Evolutionary conservation across 2,329 filamentous ascomycete genomes (phyloP), one percentile per base, ranked within the genome.

Genomic region (Alternaria ethzedia): DNA sequence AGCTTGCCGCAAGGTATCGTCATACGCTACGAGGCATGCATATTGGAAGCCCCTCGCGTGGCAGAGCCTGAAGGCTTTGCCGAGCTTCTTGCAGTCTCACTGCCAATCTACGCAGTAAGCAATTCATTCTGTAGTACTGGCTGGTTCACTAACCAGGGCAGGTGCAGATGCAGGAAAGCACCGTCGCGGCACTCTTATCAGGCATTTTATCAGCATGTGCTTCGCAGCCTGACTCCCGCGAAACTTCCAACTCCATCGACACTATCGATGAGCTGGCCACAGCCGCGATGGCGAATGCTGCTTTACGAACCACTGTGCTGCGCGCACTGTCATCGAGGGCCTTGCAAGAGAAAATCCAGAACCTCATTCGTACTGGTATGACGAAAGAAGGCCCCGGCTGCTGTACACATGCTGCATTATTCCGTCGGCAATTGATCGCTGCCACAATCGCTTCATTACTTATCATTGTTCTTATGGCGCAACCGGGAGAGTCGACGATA

Each of bases 381-480:
- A 54, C 44, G 32, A 49, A 15, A 12, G 52, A 46, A 41, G 23
- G 28, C 10, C 13, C 6, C 13, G 43, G 20, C 6, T 79, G 76
- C 56, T 57, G 50, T 13, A 67, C 65, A 11, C 64, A 69, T 49
- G 59, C 56, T 8, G 32, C 41, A 13, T 55, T 60, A 5, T 50
- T 70, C 26, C 68, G 66, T 28, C 67, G 64, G 36, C 65, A 66
- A 2, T 58, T 78, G 15, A 36, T 68, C 2, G 68, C 73, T 30
- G 65, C 64, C n/a, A 74, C 71, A 2, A 68, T 75, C 10, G 72
- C 75, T 15, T 69, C 76, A 56, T 41, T 80, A n/a, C 57, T 80
- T 8, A 75, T 65, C 4, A 52, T 73, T 10, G 59, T 66, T 44
- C 57, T 80, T 4, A 56, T 64, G 25, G 58, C 66, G 4, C 69